Conservation (phyloP, 1,284 basidiomycete genomes). For the Kwoniella shivajii region DNA sequence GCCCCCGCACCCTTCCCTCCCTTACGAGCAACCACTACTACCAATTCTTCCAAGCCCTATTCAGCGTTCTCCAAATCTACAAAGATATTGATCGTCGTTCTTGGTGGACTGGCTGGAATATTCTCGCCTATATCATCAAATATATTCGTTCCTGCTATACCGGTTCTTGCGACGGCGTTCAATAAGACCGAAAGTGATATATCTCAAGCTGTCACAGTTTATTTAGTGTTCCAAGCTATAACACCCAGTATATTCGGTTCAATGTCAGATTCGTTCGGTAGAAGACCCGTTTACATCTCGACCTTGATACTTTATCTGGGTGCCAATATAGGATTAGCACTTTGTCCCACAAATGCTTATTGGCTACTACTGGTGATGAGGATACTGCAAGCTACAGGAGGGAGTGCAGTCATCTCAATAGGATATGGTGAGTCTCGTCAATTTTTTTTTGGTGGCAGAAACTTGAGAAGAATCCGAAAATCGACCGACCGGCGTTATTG, state of each 20-base stretch:
- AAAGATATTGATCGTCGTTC: constrained; percentile 35
- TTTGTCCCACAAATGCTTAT: constrained; percentile 45
- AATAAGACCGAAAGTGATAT: constrained; percentile 39
- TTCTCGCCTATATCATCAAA: constrained; percentile 42
- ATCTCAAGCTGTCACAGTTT: constrained; percentile 50
- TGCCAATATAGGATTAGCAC: constrained; percentile 49
- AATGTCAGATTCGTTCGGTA: constrained; percentile 42
- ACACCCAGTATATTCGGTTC: constrained; percentile 52
- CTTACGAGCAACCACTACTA: not conserved
- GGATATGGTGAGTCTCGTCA: constrained; percentile 34
- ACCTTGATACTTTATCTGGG: constrained; percentile 50
- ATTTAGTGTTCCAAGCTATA: constrained; percentile 51
- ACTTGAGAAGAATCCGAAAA: too few species aligned
- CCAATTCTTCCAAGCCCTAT: constrained; percentile 27
- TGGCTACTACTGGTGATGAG: constrained; percentile 50
- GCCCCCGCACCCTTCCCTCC: constrained; percentile 5
- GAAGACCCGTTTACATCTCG: constrained; percentile 47
- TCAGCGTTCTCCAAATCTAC: constrained; percentile 37
- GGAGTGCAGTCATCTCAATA: constrained; percentile 49
- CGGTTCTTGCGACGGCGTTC: constrained; percentile 42
- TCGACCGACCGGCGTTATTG: too few species aligned
- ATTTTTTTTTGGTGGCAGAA: too few species aligned
- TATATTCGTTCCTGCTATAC: constrained; percentile 50
- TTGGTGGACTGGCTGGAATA: constrained; percentile 36
- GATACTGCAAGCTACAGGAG: constrained; percentile 49